phyloP scores from a whole-genome alignment of 2,329 filamentous ascomycete species.

The Xylaria sp. region DNA sequence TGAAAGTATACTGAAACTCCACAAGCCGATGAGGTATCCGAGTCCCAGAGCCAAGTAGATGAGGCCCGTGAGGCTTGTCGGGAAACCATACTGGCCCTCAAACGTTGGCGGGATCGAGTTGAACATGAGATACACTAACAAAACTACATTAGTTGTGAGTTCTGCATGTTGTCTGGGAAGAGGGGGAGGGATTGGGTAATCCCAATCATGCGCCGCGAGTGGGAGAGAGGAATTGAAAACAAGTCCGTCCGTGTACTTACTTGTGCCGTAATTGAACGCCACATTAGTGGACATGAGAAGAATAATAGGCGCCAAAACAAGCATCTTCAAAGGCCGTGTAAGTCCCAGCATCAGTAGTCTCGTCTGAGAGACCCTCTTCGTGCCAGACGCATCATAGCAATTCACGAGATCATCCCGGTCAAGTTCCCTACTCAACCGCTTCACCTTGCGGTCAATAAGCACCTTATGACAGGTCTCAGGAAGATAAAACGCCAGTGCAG shows the following conservation, averaged over 20 bases:
- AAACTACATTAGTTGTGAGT: neutral
- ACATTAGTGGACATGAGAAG: constrained; percentile 61
- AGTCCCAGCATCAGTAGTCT: constrained; percentile 56
- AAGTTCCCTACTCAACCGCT: constrained; percentile 58
- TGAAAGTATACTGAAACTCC: constrained; percentile 56
- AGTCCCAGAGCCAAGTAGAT: constrained; percentile 61
- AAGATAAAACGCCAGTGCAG: constrained; percentile 55
- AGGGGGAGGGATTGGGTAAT: neutral
- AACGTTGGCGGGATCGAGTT: constrained; percentile 65
- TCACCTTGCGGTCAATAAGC: constrained; percentile 62
- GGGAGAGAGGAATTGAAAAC: neutral
- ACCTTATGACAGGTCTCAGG: constrained; percentile 62
- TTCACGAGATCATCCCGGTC: constrained; percentile 57
- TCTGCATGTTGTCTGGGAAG: neutral
- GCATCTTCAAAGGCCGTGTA: constrained; percentile 63
- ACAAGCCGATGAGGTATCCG: constrained; percentile 56
- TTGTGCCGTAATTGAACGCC: constrained; percentile 63
- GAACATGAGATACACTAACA: constrained; percentile 62
- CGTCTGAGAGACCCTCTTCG: constrained; percentile 43
- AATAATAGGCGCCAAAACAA: constrained; percentile 61
- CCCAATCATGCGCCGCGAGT: neutral
- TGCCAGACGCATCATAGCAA: constrained; percentile 56
- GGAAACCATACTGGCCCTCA: constrained; percentile 59
- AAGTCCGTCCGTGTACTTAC: constrained; percentile 21
- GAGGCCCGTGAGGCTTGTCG: constrained; percentile 58